Evolutionary conservation across 139 green algal genomes (phyloP).

Genomic region (Tetradesmus lagerheimii): DNA sequence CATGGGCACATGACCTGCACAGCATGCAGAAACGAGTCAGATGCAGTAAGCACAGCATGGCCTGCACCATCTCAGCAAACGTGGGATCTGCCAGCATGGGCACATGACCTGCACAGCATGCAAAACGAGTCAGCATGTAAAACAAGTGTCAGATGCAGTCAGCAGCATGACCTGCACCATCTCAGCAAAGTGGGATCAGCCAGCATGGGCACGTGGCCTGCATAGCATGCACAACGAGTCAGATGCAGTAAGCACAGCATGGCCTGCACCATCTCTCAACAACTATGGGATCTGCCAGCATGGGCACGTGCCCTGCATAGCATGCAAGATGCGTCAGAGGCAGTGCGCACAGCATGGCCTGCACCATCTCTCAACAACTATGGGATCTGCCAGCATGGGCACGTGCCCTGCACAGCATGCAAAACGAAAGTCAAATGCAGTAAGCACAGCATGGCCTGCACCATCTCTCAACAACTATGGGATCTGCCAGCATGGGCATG

Average conservation of each 20-base stretch:
- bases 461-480: slow-evolving; percentile 79
- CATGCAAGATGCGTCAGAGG: neutral
- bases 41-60: slow-evolving; percentile 69
- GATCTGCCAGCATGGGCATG: slow-evolving; percentile 90
- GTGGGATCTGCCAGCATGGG: slow-evolving; percentile 87
- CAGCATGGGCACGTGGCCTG: slow-evolving; percentile 93
- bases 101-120: slow-evolving; percentile 92
- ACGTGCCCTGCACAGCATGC: slow-evolving; percentile 94
- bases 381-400: slow-evolving; percentile 87
- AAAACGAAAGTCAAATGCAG: too few species aligned
- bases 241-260: too few species aligned
- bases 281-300: slow-evolving; percentile 87
- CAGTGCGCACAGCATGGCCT: slow-evolving; percentile 82
- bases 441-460: slow-evolving; percentile 90
- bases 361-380: slow-evolving; percentile 81
- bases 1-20: slow-evolving; percentile 90
- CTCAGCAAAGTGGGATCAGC: slow-evolving; percentile 78
- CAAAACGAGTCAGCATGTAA: too few species aligned
- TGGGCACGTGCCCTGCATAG: slow-evolving; percentile 87
- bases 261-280: slow-evolving; percentile 79
- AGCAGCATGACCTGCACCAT: too few species aligned
- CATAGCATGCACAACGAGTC: too few species aligned
- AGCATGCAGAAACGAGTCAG: neutral
- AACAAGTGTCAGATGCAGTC: too few species aligned
- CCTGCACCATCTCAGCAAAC: slow-evolving; percentile 85